Base-by-base conservation (phyloP, 768 basidiomycete species). In the Agrocybe praecox region DNA sequence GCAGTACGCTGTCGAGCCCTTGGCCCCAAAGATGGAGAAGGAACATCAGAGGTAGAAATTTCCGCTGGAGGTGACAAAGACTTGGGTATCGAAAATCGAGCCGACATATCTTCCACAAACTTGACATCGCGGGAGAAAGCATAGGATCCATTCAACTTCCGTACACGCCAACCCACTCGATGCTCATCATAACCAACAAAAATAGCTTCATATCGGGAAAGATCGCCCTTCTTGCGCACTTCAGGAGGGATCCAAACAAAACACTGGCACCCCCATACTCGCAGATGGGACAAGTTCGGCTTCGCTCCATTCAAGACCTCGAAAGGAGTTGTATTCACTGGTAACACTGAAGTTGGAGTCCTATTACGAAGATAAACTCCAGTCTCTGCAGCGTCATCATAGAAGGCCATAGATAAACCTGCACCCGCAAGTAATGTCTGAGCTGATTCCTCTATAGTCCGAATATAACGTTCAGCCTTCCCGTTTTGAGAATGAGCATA, bases 211-310 rank as follows among this genome's bases (percentile, higher is more conserved):
- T 54, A 64, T 1, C 47, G 51, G 2, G 40, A 18, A 1, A 46
- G 45, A 2, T 47, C 58, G 45, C 55, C 63, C 32, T 68, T 70
- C 1, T 14, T 12, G 3, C 60, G 46, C 0, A 61, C 24, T 49
- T 70, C 65, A 0, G 24, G 23, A 18, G 67, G 67, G 0, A 62
- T 42, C 2, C 56, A 32, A 0, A 57, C 52, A 46, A 62, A 69
- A 26, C 65, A 67, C 21, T 63, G 60, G 47, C 66, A 67, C 44
- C 69, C 67, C 64, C 65, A 73, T 7, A 70, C 67, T 5, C 62
- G 57, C 12, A 71, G 62, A 44, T 66, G 61, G 0, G 62, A 63
- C 1, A 73, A n/a, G 42, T 72, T 62, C 0, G 67, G 70, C 48
- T 70, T 68, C 11, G 8, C 5, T 5, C 55, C 23, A 23, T 48